Evolutionary conservation across 352 stramenopile genomes (phyloP), one percentile per base, ranked within the genome.

Genomic region (Phytopythium sindhum): DNA sequence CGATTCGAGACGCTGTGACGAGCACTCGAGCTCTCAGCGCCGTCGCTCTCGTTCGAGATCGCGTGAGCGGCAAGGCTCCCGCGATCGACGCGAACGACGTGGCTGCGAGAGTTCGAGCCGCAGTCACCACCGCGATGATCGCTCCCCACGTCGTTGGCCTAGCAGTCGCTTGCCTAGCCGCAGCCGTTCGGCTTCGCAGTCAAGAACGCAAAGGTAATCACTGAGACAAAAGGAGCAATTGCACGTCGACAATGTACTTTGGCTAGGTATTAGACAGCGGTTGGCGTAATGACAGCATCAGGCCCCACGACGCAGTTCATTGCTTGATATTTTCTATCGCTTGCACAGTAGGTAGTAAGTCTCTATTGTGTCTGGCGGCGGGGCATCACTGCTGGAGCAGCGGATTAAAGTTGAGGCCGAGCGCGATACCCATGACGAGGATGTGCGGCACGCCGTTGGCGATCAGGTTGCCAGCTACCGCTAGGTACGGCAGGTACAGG

Each of bases 401-500:
- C 23, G 72, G 77, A 42, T 76, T 78, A 58, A 82, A 78, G 39
- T 83, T 78, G 41, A 93, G 70, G 58, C 70, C 77, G 23, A 86
- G 73, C 17, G 80, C 78, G 41, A 88, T 66, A 10, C 77, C 80
- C 39, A 93, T 67, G 26, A 93, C 61, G 42, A 93, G 28, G 29
- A 91, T 75, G 65, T 93, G 84, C 41, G 81, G 84, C 24, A 89
- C 60, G 29, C 84, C 84, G 57, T 93, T 93, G 11, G 75, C 82
- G 8, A 91, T 67, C 44, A 90, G 62, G 59, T 91, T 93, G 60
- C 84, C 84, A 1, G 76, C 70, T 15, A 91, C 67, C 0, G 75
- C 62, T 28, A 95, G 69, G 66, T 81, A 95, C 26, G 86, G 86
- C 24, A 95, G 56, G 67, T 95, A 95, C 35, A 91, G 52, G 35